Conservation (phyloP, 2,329 filamentous ascomycete genomes). For the Ophiosphaerella narmari region DNA sequence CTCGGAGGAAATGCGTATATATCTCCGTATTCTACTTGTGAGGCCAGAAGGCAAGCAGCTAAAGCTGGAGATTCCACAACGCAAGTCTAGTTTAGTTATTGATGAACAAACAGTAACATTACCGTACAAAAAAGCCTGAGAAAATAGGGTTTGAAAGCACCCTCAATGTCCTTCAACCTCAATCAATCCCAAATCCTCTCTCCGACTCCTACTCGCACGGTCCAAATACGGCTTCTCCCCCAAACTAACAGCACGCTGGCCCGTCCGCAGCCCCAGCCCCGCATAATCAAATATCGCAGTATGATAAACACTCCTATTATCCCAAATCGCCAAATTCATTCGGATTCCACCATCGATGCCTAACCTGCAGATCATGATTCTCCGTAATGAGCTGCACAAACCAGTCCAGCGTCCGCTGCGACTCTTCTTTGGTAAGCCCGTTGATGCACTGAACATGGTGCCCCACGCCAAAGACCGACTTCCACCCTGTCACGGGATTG, state of each 20-base stretch:
- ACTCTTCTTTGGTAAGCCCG: constrained; percentile 51
- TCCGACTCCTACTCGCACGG: constrained; percentile 48
- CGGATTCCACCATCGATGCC: constrained; percentile 55
- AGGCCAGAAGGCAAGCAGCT: too few relatives aligned
- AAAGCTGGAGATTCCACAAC: too few relatives aligned
- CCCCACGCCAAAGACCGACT: constrained; percentile 55
- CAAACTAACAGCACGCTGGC: constrained; percentile 61
- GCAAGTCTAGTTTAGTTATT: too few relatives aligned
- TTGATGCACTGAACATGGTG: constrained; percentile 50
- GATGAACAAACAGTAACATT: too few relatives aligned
- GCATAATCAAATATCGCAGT: constrained; percentile 67
- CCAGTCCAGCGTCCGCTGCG: constrained; percentile 48
- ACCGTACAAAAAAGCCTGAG: too few relatives aligned
- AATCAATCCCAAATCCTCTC: too few relatives aligned
- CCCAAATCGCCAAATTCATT: constrained; percentile 64
- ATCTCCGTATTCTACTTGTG: too few relatives aligned
- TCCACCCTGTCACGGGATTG: constrained; percentile 42
- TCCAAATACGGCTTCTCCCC: constrained; percentile 63
- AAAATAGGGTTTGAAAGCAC: too few relatives aligned
- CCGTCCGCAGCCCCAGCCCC: constrained; percentile 57
- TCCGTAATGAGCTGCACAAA: constrained; percentile 50
- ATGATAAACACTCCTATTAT: constrained; percentile 64
- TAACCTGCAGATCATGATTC: constrained; percentile 58
- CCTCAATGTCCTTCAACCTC: too few relatives aligned
- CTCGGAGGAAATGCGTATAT: too few relatives aligned